Conservation (phyloP, 2,329 filamentous ascomycete species). For the Neonectria neomacrospora region DNA sequence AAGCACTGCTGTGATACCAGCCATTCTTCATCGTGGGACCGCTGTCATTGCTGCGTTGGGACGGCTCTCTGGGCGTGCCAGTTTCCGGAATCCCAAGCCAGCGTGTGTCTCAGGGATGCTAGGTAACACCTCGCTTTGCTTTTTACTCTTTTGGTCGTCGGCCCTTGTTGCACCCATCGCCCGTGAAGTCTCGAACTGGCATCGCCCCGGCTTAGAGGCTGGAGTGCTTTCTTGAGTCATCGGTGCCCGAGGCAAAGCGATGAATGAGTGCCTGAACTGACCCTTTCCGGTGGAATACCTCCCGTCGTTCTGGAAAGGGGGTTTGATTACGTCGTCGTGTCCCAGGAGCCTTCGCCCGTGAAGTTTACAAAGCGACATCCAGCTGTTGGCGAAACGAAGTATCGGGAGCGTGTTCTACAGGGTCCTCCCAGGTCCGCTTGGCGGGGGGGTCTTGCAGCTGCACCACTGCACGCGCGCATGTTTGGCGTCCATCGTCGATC, state of each 20-base stretch:
- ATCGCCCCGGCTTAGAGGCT: constrained; percentile 34
- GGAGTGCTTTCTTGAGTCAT: constrained; percentile 22
- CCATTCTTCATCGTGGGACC: neutral
- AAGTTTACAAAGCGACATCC: constrained; percentile 1
- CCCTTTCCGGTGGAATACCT: constrained; percentile 4
- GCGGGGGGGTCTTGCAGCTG: constrained; percentile 41
- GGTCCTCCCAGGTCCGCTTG: constrained; percentile 23
- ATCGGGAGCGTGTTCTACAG: constrained; percentile 28
- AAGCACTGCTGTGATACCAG: constrained; percentile 4
- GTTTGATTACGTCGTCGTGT: constrained; percentile 22
- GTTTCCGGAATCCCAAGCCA: neutral
- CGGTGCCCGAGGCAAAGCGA: constrained; percentile 32
- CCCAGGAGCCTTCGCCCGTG: neutral
- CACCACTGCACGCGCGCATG: constrained; percentile 22
- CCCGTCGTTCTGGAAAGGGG: constrained; percentile 26
- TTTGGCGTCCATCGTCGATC: constrained; percentile 12
- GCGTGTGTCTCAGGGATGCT: neutral
- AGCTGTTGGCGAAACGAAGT: constrained; percentile 30
- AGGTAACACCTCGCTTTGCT: neutral
- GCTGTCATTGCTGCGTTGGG: neutral
- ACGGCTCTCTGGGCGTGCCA: neutral
- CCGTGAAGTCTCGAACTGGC: constrained; percentile 30
- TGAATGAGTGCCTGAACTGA: constrained; percentile 13
- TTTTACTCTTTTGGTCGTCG: neutral
- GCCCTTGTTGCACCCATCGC: constrained; percentile 2